phyloP scores from a whole-genome alignment of 495 filamentous ascomycete species.

The Xeromyces bisporus region DNA sequence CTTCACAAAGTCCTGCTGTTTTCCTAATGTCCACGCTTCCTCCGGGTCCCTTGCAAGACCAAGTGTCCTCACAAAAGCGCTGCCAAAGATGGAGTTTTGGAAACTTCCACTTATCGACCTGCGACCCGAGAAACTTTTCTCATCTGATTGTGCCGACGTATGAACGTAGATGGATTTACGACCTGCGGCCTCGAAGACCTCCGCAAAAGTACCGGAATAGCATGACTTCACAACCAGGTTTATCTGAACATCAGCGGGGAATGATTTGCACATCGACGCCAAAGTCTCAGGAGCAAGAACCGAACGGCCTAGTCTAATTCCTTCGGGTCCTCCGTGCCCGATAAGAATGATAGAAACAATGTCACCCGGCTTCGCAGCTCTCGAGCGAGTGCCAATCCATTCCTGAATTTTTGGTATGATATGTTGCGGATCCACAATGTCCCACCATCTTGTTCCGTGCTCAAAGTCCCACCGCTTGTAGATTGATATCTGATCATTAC shows the following conservation, averaged over 20 bases:
- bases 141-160: not conserved
- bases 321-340: not conserved
- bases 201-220: not conserved
- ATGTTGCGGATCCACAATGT: not conserved
- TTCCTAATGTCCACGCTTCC: not conserved
- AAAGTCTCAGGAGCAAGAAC: not conserved
- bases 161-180: not conserved
- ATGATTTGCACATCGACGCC: not conserved
- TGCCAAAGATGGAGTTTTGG: not conserved
- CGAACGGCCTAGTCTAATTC: not conserved
- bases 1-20: not conserved
- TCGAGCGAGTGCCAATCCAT: not conserved
- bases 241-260: not conserved
- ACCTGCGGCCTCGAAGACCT: not conserved
- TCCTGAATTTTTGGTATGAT: not conserved
- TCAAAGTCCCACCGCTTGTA: not conserved
- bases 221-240: not conserved
- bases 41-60: not conserved
- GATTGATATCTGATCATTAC: not conserved
- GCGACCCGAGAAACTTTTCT: not conserved
- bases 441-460: not conserved
- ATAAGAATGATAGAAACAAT: slow-evolving; percentile 1
- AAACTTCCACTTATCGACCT: not conserved
- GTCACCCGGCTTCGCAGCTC: not conserved
- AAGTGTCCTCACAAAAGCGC: not conserved